These are phyloP conservation scores for Lachnellula subtilissima DNA, from an alignment of 2,329 filamentous ascomycete genomes.

Conservation along the genomic window DNA sequence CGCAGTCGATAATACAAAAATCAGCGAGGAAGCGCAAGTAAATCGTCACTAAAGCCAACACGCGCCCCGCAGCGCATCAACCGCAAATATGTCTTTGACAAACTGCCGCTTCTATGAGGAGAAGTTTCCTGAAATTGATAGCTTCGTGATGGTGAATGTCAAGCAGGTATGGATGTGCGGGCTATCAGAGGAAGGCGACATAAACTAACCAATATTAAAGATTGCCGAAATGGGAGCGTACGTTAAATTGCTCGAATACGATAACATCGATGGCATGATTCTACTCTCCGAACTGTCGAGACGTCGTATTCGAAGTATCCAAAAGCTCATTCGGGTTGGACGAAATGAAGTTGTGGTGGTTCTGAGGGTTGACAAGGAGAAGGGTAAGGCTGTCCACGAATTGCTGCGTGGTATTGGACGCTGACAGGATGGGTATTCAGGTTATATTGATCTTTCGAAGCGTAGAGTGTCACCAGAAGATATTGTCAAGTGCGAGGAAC, in stretches of 20 bases:
- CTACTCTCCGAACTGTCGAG: conserved; percentile 94
- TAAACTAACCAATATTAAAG: conserved; percentile 38
- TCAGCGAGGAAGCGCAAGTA: conserved; percentile 16
- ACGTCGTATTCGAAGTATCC: conserved; percentile 96
- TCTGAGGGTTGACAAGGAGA: conserved; percentile 98
- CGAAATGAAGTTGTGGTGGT: conserved; percentile 98
- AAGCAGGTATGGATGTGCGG: conserved; percentile 68
- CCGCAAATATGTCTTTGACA: conserved; percentile 82
- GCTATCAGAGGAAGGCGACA: neutral
- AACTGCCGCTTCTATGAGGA: conserved; percentile 98
- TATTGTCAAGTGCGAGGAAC: conserved; percentile 96
- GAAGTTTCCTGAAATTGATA: conserved; percentile 97
- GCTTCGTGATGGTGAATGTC: conserved; percentile 99
- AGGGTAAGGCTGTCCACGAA: conserved; percentile 52
- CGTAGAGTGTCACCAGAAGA: conserved; percentile 96
- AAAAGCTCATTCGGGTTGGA: conserved; percentile 97
- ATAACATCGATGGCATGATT: conserved; percentile 99
- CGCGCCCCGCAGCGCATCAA: conserved; percentile 24
- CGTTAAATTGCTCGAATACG: conserved; percentile 98
- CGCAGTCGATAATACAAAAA: neutral
- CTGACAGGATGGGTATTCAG: conserved; percentile 34
- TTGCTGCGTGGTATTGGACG: conserved; percentile 5
- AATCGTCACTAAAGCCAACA: conserved; percentile 3
- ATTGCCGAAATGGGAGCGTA: conserved; percentile 99
- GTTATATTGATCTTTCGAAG: conserved; percentile 98